These are phyloP conservation scores for Apiospora rasikravindrae DNA, from an alignment of 2,329 filamentous ascomycete species.

Conservation along the genomic window DNA sequence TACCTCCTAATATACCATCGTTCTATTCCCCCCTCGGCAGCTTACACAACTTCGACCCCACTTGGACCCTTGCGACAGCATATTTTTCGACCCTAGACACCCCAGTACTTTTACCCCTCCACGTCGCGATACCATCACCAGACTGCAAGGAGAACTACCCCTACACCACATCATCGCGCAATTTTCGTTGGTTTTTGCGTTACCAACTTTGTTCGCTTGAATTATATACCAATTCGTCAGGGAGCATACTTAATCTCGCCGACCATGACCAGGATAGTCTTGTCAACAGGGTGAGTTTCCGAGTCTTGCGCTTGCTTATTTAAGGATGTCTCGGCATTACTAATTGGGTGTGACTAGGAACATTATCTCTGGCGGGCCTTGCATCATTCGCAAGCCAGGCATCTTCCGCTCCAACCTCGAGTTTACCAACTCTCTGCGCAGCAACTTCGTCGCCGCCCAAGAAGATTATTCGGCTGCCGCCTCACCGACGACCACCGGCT, in stretches of 20 bases:
- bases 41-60: not conserved
- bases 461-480: slow-evolving; percentile 56
- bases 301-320: slow-evolving; percentile 18
- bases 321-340: slow-evolving; percentile 26
- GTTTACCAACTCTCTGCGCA: slow-evolving; percentile 84
- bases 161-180: not conserved
- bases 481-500: slow-evolving; percentile 30
- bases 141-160: not conserved
- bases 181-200: not conserved
- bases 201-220: not conserved
- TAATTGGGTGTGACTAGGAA: slow-evolving; percentile 58
- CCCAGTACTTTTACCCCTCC: not conserved
- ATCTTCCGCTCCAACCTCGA: slow-evolving; percentile 90
- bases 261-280: slow-evolving; percentile 75
- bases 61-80: slow-evolving; percentile 13
- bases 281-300: slow-evolving; percentile 79
- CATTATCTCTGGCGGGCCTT: slow-evolving; percentile 83
- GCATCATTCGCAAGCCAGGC: slow-evolving; percentile 79
- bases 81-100: slow-evolving; percentile 7
- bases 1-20: slow-evolving; percentile 3
- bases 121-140: slow-evolving; percentile 12
- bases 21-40: not conserved
- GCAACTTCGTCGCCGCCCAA: slow-evolving; percentile 80
- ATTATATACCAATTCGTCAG: not conserved
- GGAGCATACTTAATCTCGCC: not conserved